Conservation (phyloP, 2,329 filamentous ascomycete genomes). For the Lanzia echinophila region DNA sequence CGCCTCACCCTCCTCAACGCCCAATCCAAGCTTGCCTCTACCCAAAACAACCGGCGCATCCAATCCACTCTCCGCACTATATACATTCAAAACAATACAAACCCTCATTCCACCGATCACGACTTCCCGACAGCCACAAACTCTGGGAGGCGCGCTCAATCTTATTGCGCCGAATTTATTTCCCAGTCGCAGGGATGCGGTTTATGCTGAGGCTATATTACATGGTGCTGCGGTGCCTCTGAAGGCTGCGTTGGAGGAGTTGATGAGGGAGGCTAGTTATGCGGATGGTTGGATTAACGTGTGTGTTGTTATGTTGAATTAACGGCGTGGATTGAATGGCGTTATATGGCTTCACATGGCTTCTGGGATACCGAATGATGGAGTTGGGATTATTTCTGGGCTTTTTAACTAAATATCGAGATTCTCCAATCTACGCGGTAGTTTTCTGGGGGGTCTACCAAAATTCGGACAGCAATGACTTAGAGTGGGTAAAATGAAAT, state of each 20-base stretch:
- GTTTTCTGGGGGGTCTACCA: too few relatives aligned
- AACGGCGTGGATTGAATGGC: too few relatives aligned
- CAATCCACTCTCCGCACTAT: slow-evolving; percentile 35
- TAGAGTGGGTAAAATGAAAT: too few relatives aligned
- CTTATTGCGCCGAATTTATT: slow-evolving; percentile 73
- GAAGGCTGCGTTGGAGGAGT: slow-evolving; percentile 68
- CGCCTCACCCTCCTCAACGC: slow-evolving; percentile 57
- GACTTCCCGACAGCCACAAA: slow-evolving; percentile 48
- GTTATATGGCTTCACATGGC: too few relatives aligned
- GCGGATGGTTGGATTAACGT: slow-evolving; percentile 88
- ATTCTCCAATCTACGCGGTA: too few relatives aligned
- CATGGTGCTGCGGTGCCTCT: slow-evolving; percentile 84
- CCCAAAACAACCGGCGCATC: slow-evolving; percentile 23
- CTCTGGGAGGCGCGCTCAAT: slow-evolving; percentile 72
- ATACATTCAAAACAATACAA: slow-evolving; percentile 68
- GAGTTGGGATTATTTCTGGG: too few relatives aligned
- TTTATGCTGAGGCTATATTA: slow-evolving; percentile 76
- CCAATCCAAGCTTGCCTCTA: slow-evolving; percentile 34
- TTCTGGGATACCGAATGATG: too few relatives aligned
- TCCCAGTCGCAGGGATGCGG: slow-evolving; percentile 74
- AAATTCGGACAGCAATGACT: too few relatives aligned
- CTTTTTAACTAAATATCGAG: too few relatives aligned
- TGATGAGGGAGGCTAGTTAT: slow-evolving; percentile 78
- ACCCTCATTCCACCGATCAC: slow-evolving; percentile 54
- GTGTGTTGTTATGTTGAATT: slow-evolving; percentile 58